A percentile compares a stretch with the other conserved stretches of the same genome.
Evolutionary conservation across 2,329 filamentous ascomycete genomes (phyloP).

Genomic region (Monilinia fructicola): DNA sequence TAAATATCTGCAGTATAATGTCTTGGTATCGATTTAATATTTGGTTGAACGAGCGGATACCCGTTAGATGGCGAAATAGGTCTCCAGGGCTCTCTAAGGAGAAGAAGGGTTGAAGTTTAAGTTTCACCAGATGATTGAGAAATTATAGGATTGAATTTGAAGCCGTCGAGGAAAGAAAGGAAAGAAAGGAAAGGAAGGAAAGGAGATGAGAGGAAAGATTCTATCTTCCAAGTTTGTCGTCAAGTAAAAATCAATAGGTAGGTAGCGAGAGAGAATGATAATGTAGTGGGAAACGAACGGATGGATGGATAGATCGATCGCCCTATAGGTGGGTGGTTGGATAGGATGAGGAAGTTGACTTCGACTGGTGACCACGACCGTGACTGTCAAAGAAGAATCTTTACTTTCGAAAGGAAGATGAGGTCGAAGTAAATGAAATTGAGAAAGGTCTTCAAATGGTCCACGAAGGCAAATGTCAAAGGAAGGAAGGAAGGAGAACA

Average conservation of each 20-base stretch:
- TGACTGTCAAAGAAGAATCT: background rate
- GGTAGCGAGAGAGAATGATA: background rate
- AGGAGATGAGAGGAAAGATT: background rate
- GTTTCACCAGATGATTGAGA: constrained; percentile 15
- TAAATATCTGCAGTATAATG: constrained; percentile 19
- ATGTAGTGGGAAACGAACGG: no score
- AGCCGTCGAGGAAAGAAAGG: background rate
- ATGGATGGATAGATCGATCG: background rate
- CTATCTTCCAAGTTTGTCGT: background rate
- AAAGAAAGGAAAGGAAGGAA: background rate
- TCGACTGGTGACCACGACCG: background rate
- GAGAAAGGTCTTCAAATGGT: background rate
- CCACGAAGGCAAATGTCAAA: background rate
- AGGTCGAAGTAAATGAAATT: background rate
- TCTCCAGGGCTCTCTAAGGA: background rate
- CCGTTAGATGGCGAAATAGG: constrained; percentile 6
- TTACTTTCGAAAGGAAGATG: background rate
- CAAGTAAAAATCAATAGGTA: background rate
- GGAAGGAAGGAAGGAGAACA: constrained; percentile 3
- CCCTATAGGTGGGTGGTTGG: background rate
- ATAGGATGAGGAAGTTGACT: background rate
- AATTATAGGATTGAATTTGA: background rate
- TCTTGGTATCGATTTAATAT: constrained; percentile 15
- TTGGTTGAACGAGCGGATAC: constrained; percentile 14
- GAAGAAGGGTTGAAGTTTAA: background rate